phyloP scores from a whole-genome alignment of 495 filamentous ascomycete species.

The Cladorrhinum samala region DNA sequence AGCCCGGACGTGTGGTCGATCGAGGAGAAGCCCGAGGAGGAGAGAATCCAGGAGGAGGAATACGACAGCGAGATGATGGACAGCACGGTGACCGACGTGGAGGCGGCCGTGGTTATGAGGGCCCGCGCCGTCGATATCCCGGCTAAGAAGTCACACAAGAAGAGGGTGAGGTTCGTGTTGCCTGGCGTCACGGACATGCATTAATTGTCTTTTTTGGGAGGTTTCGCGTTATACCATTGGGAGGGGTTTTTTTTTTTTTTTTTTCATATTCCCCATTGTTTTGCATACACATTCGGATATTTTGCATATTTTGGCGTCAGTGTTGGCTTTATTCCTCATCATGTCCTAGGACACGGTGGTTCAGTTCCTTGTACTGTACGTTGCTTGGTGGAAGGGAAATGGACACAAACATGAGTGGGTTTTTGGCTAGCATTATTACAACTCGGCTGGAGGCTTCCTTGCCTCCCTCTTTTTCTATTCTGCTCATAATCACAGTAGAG shows the following conservation, averaged over 20 bases:
- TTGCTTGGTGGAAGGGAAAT: too few relatives aligned
- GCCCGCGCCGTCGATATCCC: constrained; percentile 33
- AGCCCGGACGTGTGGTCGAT: constrained; percentile 49
- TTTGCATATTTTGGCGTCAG: not conserved
- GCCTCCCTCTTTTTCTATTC: too few relatives aligned
- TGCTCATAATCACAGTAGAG: too few relatives aligned
- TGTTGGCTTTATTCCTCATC: not conserved
- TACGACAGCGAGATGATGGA: constrained; percentile 13
- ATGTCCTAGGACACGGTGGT: too few relatives aligned
- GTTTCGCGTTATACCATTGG: not conserved
- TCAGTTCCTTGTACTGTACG: too few relatives aligned
- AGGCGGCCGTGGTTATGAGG: constrained; percentile 17
- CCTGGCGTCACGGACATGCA: constrained; percentile 25
- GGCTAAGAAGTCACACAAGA: constrained; percentile 45
- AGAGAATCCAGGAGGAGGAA: constrained; percentile 32
- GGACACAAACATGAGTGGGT: too few relatives aligned
- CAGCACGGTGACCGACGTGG: not conserved
- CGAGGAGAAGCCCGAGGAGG: constrained; percentile 44
- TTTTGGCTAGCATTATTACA: too few relatives aligned
- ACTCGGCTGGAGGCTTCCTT: too few relatives aligned
- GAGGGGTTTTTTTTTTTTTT: not conserved
- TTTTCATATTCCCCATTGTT: not conserved
- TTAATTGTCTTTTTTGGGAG: constrained; percentile 2
- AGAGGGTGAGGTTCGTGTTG: constrained; percentile 45
- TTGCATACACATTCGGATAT: not conserved